Evolutionary conservation across 768 basidiomycete genomes (phyloP).

Genomic region (Trametes meyenii): DNA sequence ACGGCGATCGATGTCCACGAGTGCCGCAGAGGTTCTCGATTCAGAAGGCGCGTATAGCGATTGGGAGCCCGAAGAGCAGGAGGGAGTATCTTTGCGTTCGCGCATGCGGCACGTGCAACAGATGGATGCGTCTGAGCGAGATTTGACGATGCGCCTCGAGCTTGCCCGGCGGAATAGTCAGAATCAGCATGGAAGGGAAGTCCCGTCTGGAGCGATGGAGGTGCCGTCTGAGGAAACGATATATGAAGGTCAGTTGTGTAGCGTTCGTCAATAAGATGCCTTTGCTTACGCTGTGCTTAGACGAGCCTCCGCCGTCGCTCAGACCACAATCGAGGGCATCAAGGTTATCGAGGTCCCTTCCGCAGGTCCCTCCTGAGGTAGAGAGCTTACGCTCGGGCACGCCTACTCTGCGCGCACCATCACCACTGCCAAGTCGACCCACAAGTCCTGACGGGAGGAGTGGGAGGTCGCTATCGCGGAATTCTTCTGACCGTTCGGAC

Average conservation of each 20-base stretch:
- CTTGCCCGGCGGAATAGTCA: slow-evolving; percentile 84
- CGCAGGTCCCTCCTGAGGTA: slow-evolving; percentile 37
- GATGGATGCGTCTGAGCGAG: slow-evolving; percentile 70
- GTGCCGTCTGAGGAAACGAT: slow-evolving; percentile 65
- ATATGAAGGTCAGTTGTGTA: slow-evolving; percentile 66
- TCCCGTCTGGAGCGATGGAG: slow-evolving; percentile 45
- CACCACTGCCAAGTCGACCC: slow-evolving; percentile 8
- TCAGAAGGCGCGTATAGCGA: slow-evolving; percentile 44
- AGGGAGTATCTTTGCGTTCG: neutral
- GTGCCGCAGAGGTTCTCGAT: slow-evolving; percentile 3
- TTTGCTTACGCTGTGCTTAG: slow-evolving; percentile 38
- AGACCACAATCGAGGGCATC: slow-evolving; percentile 61
- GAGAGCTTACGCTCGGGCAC: slow-evolving; percentile 47
- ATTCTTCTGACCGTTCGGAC: slow-evolving; percentile 56
- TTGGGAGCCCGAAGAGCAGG: slow-evolving; percentile 20
- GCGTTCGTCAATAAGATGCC: neutral
- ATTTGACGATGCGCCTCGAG: slow-evolving; percentile 76
- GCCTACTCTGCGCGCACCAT: slow-evolving; percentile 42
- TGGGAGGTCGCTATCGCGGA: slow-evolving; percentile 49
- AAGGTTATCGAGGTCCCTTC: slow-evolving; percentile 26
- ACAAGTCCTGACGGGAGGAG: slow-evolving; percentile 25
- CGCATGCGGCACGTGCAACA: neutral
- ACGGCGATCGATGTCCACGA: slow-evolving; percentile 32
- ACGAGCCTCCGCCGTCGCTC: slow-evolving; percentile 58
- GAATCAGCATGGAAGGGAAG: slow-evolving; percentile 61